phyloP scores from a whole-genome alignment of 768 basidiomycete species.

The Hygrophoropsis aurantiaca region DNA sequence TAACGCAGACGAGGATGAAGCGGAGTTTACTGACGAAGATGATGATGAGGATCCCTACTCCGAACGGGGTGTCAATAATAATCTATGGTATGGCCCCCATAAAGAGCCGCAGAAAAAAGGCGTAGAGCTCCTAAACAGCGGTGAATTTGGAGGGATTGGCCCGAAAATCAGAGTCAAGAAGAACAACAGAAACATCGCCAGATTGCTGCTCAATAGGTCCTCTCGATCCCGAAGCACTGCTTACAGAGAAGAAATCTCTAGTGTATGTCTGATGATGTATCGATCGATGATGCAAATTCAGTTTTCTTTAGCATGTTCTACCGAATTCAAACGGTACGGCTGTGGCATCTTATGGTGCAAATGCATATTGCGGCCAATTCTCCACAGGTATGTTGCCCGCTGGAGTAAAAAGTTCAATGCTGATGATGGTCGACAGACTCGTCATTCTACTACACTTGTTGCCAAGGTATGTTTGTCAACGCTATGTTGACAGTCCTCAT shows the following conservation, averaged over 20 bases:
- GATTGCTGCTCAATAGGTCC: conserved; percentile 44
- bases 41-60: conserved; percentile 27
- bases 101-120: conserved; percentile 66
- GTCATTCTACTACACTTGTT: conserved; percentile 92
- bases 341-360: conserved; percentile 69
- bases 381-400: conserved; percentile 52
- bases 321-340: conserved; percentile 82
- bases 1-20: conserved; percentile 37
- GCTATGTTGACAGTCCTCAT: neutral
- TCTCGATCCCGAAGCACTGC: conserved; percentile 30
- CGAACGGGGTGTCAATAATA: conserved; percentile 32
- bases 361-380: conserved; percentile 85
- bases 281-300: conserved; percentile 4
- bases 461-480: conserved; percentile 54
- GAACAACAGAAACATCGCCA: conserved; percentile 48
- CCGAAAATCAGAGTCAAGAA: conserved; percentile 46
- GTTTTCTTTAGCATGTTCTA: conserved; percentile 53
- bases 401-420: conserved; percentile 4
- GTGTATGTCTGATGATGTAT: conserved; percentile 39
- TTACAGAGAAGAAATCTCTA: conserved; percentile 53
- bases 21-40: conserved; percentile 27
- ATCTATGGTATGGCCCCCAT: conserved; percentile 37
- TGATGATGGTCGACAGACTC: conserved; percentile 53
- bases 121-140: conserved; percentile 62
- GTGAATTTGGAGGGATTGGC: conserved; percentile 75